Evolutionary conservation across 331 rosid genomes (phyloP), one percentile per base, ranked within the genome.

Genomic region (Telfairia occidentalis): DNA sequence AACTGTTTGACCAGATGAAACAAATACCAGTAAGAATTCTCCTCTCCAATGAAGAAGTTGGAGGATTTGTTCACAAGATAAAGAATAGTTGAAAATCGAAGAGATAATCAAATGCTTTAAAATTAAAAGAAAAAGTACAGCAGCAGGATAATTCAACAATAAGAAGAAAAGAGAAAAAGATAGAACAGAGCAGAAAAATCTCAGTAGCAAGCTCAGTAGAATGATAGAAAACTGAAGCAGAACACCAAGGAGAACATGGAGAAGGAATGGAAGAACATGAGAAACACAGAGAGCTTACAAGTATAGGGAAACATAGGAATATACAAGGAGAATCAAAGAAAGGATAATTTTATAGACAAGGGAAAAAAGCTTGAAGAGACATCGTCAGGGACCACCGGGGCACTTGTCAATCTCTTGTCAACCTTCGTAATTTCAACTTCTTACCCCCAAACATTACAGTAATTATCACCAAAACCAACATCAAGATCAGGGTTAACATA

Each of bases 361-460:
- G 24, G 59, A 54, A 19, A 53, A 21, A 19, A 21, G 2, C 0
- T 26, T 0, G 8, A 58, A 58, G 65, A 58, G 65, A 58, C n/a
- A n/a, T 58, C n/a, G 13, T 13, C 40, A 59, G 49, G 48, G 40
- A 18, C 46, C 30, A 64, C 19, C 3, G 24, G 38, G 72, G 58
- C 75, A 70, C 54, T 43, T 70, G 75, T 70, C 75, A 70, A 46
- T 23, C 54, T 67, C 74, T 1, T 26, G 24, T 4, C 3, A 67
- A 13, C 8, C 37, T 13, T 45, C 38, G 45, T 1, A 13, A 28
- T 21, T 24, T 24, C 0, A 45, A 69, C 38, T 45, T 11, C 37
- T 42, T 0, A 13, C 73, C 32, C 54, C 1, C 34, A 40, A 42
- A 21, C 42, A 42, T 2, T 42, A 67, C 53, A 42, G 54, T 5